phyloP scores from a whole-genome alignment of 192 early-diverging fungal species.

The Coemansia guatemalensis region DNA sequence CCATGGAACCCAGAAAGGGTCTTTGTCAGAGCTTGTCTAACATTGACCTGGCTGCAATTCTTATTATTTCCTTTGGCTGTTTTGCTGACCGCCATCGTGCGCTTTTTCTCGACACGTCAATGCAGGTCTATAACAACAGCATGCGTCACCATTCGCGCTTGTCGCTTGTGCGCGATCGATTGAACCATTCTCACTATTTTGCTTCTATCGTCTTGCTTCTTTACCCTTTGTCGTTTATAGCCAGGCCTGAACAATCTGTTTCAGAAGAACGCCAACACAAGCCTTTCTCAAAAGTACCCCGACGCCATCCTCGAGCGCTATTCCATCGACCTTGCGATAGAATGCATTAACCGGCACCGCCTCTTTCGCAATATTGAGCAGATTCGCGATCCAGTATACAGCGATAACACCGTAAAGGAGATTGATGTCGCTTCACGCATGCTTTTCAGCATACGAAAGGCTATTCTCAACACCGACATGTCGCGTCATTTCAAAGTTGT shows the following conservation, averaged over 20 bases:
- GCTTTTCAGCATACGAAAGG: slow-evolving; percentile 51
- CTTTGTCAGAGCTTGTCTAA: no score
- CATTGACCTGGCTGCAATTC: no score
- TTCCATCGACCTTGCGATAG: slow-evolving; percentile 74
- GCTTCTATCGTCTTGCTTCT: neutral
- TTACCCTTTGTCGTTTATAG: slow-evolving; percentile 44
- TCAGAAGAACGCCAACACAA: slow-evolving; percentile 82
- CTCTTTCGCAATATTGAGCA: slow-evolving; percentile 62
- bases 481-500: slow-evolving; percentile 74
- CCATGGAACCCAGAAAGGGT: no score
- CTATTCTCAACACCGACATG: slow-evolving; percentile 93
- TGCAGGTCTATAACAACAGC: no score
- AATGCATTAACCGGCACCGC: slow-evolving; percentile 72
- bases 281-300: slow-evolving; percentile 70
- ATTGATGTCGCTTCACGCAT: slow-evolving; percentile 46
- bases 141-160: no score
- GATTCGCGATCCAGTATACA: slow-evolving; percentile 53
- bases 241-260: slow-evolving; percentile 92
- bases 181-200: neutral
- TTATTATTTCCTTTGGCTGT: no score
- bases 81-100: no score
- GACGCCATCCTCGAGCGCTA: slow-evolving; percentile 88
- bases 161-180: no score
- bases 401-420: slow-evolving; percentile 52
- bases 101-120: no score